Conservation (phyloP, 495 filamentous ascomycete genomes). For the Xylaria venustula region DNA sequence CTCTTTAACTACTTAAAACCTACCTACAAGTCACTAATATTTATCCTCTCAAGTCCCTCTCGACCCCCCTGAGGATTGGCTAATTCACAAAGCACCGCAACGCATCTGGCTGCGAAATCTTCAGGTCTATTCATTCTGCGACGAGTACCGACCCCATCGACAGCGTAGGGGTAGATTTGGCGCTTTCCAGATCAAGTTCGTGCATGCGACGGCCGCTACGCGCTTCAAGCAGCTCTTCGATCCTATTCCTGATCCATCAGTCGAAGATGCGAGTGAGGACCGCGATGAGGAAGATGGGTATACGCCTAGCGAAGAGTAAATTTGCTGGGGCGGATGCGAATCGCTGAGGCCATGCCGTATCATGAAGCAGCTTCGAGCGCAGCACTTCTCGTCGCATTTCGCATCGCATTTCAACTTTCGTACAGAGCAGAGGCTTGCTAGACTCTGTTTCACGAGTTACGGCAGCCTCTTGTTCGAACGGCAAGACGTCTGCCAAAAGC, state of each 20-base stretch:
- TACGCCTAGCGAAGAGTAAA: neutral
- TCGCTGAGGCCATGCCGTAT: no score
- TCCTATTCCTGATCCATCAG: neutral
- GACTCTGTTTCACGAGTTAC: no score
- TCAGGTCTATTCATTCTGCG: conserved; percentile 60
- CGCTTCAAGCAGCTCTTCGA: conserved; percentile 13
- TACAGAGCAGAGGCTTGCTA: no score
- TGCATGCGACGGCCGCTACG: conserved; percentile 13
- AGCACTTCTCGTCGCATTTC: no score
- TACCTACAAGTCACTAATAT: conserved; percentile 53
- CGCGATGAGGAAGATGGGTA: neutral
- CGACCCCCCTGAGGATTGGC: conserved; percentile 56
- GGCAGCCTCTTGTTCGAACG: no score
- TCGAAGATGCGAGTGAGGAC: conserved; percentile 8
- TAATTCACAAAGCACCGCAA: conserved; percentile 47
- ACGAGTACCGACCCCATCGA: conserved; percentile 53
- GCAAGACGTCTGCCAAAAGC: no score
- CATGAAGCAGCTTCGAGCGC: no score
- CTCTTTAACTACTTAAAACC: neutral
- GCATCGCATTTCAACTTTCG: no score
- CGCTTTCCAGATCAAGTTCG: conserved; percentile 48
- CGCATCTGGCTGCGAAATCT: conserved; percentile 62
- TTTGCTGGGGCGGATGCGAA: no score
- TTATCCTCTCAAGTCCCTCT: conserved; percentile 67
- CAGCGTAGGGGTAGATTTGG: conserved; percentile 43